Percentiles rank a stretch among this genome's conserved stretches.
phyloP scores from a whole-genome alignment of 1,284 basidiomycete genomes.

The Pseudozyma pruni region DNA sequence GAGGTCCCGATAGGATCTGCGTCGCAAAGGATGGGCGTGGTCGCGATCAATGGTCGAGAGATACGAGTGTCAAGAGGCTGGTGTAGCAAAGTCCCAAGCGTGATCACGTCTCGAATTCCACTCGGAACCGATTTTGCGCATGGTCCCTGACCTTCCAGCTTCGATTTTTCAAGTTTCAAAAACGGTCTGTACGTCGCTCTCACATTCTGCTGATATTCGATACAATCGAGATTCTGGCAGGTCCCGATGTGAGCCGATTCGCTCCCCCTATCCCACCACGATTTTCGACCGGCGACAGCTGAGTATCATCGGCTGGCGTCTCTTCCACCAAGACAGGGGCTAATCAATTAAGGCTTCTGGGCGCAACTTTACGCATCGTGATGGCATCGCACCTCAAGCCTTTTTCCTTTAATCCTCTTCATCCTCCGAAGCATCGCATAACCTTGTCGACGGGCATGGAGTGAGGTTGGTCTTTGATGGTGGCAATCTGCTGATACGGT shows the following conservation, averaged over 20 bases:
- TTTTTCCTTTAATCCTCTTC: no score
- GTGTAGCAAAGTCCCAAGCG: neutral
- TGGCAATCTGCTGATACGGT: no score
- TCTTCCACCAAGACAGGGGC: slow-evolving; percentile 5
- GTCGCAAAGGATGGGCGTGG: neutral
- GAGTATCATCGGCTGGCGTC: neutral
- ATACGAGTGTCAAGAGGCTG: neutral
- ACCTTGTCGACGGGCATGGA: no score
- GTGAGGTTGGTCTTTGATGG: no score
- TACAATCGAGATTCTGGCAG: neutral
- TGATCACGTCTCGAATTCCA: slow-evolving; percentile 19
- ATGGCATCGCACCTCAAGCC: neutral
- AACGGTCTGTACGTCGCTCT: no score
- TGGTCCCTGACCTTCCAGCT: neutral
- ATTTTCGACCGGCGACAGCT: neutral
- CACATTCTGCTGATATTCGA: no score
- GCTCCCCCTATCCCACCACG: neutral
- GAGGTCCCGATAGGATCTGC: no score
- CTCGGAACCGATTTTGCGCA: neutral
- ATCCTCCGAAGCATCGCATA: no score
- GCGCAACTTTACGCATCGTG: slow-evolving; percentile 5
- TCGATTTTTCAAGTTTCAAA: no score
- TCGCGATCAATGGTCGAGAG: slow-evolving; percentile 6
- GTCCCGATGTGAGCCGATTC: neutral
- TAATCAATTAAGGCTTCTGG: neutral